A percentile compares a stretch with the other conserved stretches of the same genome.
These are phyloP conservation scores for Thalassiosira profunda DNA, from an alignment of 108 stramenopile genomes.

Conservation along the genomic window DNA sequence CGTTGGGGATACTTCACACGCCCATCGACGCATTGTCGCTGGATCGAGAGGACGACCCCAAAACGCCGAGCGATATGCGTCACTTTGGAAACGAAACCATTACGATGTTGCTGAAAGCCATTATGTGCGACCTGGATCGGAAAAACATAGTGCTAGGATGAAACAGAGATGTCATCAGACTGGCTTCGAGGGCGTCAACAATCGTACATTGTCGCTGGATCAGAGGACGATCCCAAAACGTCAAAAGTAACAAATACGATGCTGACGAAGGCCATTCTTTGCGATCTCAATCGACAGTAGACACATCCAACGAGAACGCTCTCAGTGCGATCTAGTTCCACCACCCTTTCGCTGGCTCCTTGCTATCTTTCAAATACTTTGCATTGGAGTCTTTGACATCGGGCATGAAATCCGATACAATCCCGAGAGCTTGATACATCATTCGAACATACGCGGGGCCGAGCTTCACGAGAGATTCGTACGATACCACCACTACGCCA, in stretches of 20 bases:
- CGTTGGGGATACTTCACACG: conserved; percentile 9
- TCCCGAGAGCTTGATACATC: conserved; percentile 21
- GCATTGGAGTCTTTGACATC: conserved; percentile 2
- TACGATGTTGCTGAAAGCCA: conserved; percentile 23
- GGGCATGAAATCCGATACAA: conserved; percentile 15
- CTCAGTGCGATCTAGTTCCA: too few species aligned
- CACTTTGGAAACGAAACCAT: conserved; percentile 16
- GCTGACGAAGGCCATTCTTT: conserved; percentile 18
- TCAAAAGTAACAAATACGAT: conserved; percentile 20
- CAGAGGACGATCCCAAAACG: conserved; percentile 26
- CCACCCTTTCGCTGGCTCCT: too few species aligned
- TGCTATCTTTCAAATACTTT: conserved; percentile 23
- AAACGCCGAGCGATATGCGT: conserved; percentile 27
- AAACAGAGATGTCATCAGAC: too few species aligned
- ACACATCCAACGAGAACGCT: too few species aligned
- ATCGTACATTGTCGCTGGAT: conserved; percentile 11
- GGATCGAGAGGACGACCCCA: conserved; percentile 21
- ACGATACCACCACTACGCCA: conserved; percentile 35
- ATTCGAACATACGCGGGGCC: conserved; percentile 21
- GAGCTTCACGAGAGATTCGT: conserved; percentile 35
- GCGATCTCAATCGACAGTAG: conserved; percentile 22
- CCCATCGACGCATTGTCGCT: conserved; percentile 19
- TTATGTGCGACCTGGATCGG: conserved; percentile 25
- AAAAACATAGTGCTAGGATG: too few species aligned
- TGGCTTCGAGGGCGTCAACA: too few species aligned